These are phyloP conservation scores for Elsinoe australis DNA, from an alignment of 2,329 filamentous ascomycete genomes.

Conservation along the genomic window DNA sequence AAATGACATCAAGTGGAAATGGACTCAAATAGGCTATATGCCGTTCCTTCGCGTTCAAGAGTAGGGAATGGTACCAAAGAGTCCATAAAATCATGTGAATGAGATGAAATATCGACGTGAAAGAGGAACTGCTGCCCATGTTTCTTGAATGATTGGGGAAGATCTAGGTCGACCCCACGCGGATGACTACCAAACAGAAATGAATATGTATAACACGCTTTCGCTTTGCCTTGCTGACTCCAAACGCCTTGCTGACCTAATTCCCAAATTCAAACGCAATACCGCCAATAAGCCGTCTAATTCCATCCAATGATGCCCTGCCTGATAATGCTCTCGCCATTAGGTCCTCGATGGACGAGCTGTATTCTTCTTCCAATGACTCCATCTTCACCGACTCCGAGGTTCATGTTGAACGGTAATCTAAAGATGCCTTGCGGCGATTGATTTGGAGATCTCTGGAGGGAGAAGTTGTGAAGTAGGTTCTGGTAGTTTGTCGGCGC, in stretches of 20 bases:
- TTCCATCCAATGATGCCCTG: slow-evolving; percentile 17
- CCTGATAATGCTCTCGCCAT: slow-evolving; percentile 13
- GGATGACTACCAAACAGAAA: too few relatives aligned
- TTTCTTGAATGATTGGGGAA: too few relatives aligned
- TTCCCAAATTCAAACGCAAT: background rate
- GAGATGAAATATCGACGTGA: slow-evolving; percentile 11
- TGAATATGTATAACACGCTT: too few relatives aligned
- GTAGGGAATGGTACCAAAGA: too few relatives aligned
- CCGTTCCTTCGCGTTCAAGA: too few relatives aligned
- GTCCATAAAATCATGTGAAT: too few relatives aligned
- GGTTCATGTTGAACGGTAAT: slow-evolving; percentile 5
- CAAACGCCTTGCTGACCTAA: slow-evolving; percentile 1
- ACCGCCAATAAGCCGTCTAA: too few relatives aligned
- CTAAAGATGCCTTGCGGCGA: background rate
- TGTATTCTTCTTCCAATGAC: slow-evolving; percentile 11
- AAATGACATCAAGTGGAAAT: background rate
- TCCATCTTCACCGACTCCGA: slow-evolving; percentile 16
- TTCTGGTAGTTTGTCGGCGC: background rate
- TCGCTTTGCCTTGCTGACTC: too few relatives aligned
- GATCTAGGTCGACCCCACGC: too few relatives aligned
- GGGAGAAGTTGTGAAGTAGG: slow-evolving; percentile 6
- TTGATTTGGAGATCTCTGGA: background rate
- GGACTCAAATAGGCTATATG: too few relatives aligned
- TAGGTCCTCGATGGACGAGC: slow-evolving; percentile 6
- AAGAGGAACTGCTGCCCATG: too few relatives aligned